Base-by-base conservation (phyloP, 2,329 filamentous ascomycete species). In the Neopestalotiopsis sp. region DNA sequence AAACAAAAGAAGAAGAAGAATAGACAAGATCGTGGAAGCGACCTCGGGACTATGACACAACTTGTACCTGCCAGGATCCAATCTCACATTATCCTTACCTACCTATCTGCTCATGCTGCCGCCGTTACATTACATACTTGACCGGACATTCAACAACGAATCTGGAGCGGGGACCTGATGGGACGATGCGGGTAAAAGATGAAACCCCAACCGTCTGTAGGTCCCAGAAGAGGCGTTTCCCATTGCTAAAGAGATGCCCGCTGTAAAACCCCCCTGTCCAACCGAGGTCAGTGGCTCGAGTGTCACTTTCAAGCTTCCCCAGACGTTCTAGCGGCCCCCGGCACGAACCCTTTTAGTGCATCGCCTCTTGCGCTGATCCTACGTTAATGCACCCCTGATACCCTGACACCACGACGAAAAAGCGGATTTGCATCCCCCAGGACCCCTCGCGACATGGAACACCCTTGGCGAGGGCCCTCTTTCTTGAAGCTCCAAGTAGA, bases 301-400 rank as follows among this genome's bases (percentile, higher is more conserved):
- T 28, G 24, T 28, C 24, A 28, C 24, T 28, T 28, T 28, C 24
- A 28, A 28, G 45, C 64, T 67, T 60, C 65, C 65, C 52, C 52
- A 67, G 52, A 67, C 65, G 65, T 59, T 67, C 65, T 67, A 67
- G 65, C 56, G 34, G 65, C 45, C 6, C 24, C 17, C 65, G 38
- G 56, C 34, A 42, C 34, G 56, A 30, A 5, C 34, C 65, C 32
- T 59, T 67, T 59, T 42, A 67, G 52, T 67, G 56, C 52, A 59
- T 45, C 20, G 65, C 65, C 38, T 67, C 32, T 57, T 7, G 17
- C 45, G 6, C 17, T 17, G 14, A 52, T 17, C n/a, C 45, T n/a
- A 17, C 45, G 3, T 52, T 17, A 24, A 52, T 24, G 17, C 45
- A 17, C 20, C 17, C 45, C 45, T 4, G n/a, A 7, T 7, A 52